Evolutionary conservation across 2,329 filamentous ascomycete species (phyloP), one percentile per base, ranked within the genome.

Genomic region (Triangularia verruculosa): DNA sequence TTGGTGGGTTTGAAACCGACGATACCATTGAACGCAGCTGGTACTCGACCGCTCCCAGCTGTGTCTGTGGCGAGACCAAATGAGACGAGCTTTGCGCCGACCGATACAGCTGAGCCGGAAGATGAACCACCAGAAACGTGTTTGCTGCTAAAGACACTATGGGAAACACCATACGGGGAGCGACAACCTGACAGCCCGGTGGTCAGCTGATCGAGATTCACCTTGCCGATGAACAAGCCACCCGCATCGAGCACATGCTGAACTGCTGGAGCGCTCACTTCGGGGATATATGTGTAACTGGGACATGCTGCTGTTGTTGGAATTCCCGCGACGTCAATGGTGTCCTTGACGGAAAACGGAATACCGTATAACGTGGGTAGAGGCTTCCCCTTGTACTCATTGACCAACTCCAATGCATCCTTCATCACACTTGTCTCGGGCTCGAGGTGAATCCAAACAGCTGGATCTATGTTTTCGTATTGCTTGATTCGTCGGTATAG

Each of bases 181-280:
- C 85, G 80, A 55, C 82, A 84, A 15, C 85, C 86, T 12, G 81
- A 83, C 2, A 88, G 77, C 0, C 86, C 86, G 0, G 85, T 88
- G 2, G 85, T 86, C 3, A 88, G 77, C 71, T 88, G 85, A 70
- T 89, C 86, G 61, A 88, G 78, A 68, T 83, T 84, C 12, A 78
- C 78, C 70, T 87, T 88, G 28, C 85, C 85, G 52, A 87, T 76
- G 62, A 83, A 81, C 2, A 87, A 70, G 0, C 79, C 85, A 6
- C 85, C 85, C 13, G 81, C 79, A 4, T 77, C 74, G 3, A 84
- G 74, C 4, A 85, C 70, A 52, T 76, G 77, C 24, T 80, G 74
- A 22, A 83, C 79, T 1, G 81, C 79, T 4, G 76, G 75, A 1
- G 82, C 79, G 15, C 77, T 81, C 7, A 74, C 70, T n/a, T 74